phyloP scores from a whole-genome alignment of 139 green algal species.

The Pycnococcus provasolii region DNA sequence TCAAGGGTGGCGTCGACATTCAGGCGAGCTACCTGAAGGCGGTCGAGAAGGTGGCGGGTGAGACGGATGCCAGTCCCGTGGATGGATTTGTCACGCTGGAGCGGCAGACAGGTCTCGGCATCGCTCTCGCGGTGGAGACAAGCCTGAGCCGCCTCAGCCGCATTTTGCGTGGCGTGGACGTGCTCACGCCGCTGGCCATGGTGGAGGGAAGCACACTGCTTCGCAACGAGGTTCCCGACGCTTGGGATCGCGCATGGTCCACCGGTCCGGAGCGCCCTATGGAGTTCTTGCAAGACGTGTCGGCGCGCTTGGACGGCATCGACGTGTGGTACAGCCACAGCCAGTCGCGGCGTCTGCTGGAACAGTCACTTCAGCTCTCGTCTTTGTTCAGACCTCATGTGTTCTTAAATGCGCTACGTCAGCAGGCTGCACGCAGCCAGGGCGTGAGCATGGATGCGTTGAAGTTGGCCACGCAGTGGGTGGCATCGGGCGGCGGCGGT shows the following conservation, averaged over 20 bases:
- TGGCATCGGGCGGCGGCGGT: slow-evolving; percentile 7
- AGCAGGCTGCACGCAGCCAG: slow-evolving; percentile 41
- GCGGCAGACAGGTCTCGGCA: slow-evolving; percentile 20
- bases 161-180: slow-evolving; percentile 36
- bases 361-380: neutral
- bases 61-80: slow-evolving; percentile 2
- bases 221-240: slow-evolving; percentile 36
- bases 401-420: slow-evolving; percentile 60
- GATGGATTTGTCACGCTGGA: slow-evolving; percentile 52
- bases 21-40: neutral
- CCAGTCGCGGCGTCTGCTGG: slow-evolving; percentile 24
- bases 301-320: slow-evolving; percentile 36
- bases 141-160: slow-evolving; percentile 31
- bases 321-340: slow-evolving; percentile 26
- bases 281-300: slow-evolving; percentile 44
- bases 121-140: slow-evolving; percentile 35
- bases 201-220: slow-evolving; percentile 31
- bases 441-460: slow-evolving; percentile 45
- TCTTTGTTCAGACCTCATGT: slow-evolving; percentile 47
- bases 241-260: slow-evolving; percentile 49
- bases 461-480: slow-evolving; percentile 48
- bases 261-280: slow-evolving; percentile 41
- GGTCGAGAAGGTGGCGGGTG: too few species aligned
- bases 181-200: slow-evolving; percentile 22
- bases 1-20: neutral